Evolutionary conservation across 2,329 filamentous ascomycete genomes (phyloP), one percentile per base, ranked within the genome.

Genomic region (Apiospora aurea): DNA sequence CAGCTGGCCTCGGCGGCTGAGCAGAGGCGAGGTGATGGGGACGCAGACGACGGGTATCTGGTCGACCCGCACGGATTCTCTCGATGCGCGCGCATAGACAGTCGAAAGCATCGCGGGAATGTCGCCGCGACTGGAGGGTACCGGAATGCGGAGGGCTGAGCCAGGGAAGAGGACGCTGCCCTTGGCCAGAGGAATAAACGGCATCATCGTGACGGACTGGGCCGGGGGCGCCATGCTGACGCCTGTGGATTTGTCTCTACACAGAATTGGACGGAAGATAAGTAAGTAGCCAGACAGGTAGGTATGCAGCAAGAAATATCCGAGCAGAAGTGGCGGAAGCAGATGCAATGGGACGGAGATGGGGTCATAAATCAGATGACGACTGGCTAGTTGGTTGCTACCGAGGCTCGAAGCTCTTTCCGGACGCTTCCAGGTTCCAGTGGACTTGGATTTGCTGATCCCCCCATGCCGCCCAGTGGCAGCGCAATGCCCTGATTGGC

Each of bases 21-120:
- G 87, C 34, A 92, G 88, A 4, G 92, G 91, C 69, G 94, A 96
- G 75, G 87, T 92, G 73, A 98, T 86, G 26, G 96, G 96, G 71
- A 98, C 91, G 81, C 96, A 98, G 70, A 93, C 94, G 75, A 98
- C 91, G 11, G 93, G 91, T 76, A 97, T 90, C 75, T 87, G 86
- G 76, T 91, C 89, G 78, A 92, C 86, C 74, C 88, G 86, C 76
- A 90, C 88, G 41, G 90, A 89, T 75, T 92, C 89, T 77, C 91
- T 92, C 53, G 90, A 89, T 46, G 93, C 91, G 76, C 91, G 91
- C 78, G 93, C 93, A 83, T 97, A 96, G 73, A 97, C 90, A 76
- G 92, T 92, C 26, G 95, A 93, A 72, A 99, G 90, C 64, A 98
- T 89, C 69, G 96, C 93, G 70, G 94, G 92, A 76, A 98, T 92